Conservation (phyloP, 2,329 filamentous ascomycete genomes). For the Cadophora luteo-olivacea region DNA sequence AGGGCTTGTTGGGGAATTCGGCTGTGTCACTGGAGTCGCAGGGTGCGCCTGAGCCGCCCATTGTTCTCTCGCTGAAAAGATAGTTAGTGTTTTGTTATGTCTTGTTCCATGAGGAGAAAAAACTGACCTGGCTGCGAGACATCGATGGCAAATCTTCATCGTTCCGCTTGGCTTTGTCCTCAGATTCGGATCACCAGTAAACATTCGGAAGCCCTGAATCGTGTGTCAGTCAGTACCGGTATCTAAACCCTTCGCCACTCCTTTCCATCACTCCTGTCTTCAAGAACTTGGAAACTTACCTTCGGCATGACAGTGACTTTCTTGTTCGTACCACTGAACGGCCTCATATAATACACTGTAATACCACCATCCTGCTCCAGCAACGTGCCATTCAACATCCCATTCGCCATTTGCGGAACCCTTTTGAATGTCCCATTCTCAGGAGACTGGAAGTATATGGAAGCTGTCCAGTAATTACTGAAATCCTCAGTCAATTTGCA, state of each 20-base stretch:
- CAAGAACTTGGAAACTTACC: slow-evolving; percentile 45
- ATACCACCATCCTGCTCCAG: slow-evolving; percentile 50
- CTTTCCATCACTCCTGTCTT: no score
- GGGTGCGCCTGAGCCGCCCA: slow-evolving; percentile 47
- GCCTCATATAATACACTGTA: slow-evolving; percentile 62
- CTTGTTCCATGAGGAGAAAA: neutral
- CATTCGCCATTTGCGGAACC: slow-evolving; percentile 31
- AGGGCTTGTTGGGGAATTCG: slow-evolving; percentile 60
- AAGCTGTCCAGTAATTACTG: slow-evolving; percentile 39
- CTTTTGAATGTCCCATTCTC: slow-evolving; percentile 31
- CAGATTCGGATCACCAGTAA: slow-evolving; percentile 62
- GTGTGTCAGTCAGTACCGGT: neutral
- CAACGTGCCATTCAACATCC: slow-evolving; percentile 26
- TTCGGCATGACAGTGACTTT: slow-evolving; percentile 25
- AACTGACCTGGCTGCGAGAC: slow-evolving; percentile 47
- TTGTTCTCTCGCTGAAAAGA: slow-evolving; percentile 21
- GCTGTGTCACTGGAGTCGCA: slow-evolving; percentile 48
- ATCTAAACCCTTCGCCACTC: no score
- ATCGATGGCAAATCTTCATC: slow-evolving; percentile 61
- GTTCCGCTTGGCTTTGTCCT: slow-evolving; percentile 54
- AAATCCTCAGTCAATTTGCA: slow-evolving; percentile 34
- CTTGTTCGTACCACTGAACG: slow-evolving; percentile 31
- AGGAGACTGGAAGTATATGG: slow-evolving; percentile 30
- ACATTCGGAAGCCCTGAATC: slow-evolving; percentile 64
- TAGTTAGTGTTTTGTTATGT: neutral